These are phyloP conservation scores for Phaeotremella fagi DNA, from an alignment of 768 basidiomycete species.

Conservation along the genomic window DNA sequence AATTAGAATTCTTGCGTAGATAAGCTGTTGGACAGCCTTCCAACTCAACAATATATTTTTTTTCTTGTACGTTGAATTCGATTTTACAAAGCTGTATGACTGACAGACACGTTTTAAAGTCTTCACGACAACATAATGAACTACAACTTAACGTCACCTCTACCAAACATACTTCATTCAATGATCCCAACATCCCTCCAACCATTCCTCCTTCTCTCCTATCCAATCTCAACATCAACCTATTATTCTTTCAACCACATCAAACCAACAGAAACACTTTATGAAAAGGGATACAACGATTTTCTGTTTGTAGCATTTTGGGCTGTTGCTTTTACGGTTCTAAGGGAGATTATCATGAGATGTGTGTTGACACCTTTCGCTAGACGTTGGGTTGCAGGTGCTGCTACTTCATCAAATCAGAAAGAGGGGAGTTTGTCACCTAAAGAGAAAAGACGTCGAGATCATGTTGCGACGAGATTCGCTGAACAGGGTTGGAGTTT, in stretches of 20 bases:
- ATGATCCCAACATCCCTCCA: constrained; percentile 25
- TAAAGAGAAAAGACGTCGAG: constrained; percentile 60
- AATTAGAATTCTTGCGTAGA: no score
- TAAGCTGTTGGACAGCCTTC: no score
- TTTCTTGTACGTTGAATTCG: no score
- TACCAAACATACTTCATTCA: constrained; percentile 7
- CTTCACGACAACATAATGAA: constrained; percentile 10
- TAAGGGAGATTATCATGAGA: constrained; percentile 73
- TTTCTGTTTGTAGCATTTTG: constrained; percentile 72
- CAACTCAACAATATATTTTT: no score
- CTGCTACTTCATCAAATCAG: not conserved
- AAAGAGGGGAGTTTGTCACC: not conserved
- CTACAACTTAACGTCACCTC: constrained; percentile 21
- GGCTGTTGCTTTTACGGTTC: constrained; percentile 78
- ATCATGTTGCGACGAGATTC: constrained; percentile 74
- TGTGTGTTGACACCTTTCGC: constrained; percentile 76
- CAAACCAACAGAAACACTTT: constrained; percentile 53
- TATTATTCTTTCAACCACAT: not conserved
- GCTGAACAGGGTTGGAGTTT: constrained; percentile 93
- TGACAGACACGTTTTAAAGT: no score
- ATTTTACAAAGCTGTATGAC: no score
- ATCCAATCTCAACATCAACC: constrained; percentile 17
- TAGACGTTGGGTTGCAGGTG: constrained; percentile 61
- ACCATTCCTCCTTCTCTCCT: constrained; percentile 31
- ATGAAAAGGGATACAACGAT: constrained; percentile 66